phyloP scores from a whole-genome alignment of 2,329 filamentous ascomycete genomes.

The Aureobasidium namibiae region DNA sequence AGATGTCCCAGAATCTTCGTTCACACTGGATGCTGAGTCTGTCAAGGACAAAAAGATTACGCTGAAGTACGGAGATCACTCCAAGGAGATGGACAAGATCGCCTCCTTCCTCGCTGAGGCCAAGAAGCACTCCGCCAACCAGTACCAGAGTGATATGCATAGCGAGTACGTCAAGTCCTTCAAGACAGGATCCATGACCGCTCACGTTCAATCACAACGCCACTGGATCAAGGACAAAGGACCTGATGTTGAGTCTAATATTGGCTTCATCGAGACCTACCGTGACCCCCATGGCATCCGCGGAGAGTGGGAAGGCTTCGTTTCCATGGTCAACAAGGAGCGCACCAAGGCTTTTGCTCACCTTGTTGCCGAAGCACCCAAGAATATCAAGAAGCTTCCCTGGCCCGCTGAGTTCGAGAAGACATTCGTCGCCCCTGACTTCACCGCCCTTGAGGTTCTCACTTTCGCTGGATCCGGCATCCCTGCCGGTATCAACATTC shows the following conservation, averaged over 20 bases:
- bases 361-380: conserved; percentile 71
- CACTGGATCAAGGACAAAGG: conserved; percentile 47
- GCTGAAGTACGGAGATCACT: conserved; percentile 39
- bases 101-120: conserved; percentile 38
- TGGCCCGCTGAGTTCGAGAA: conserved; percentile 90
- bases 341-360: conserved; percentile 80
- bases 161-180: conserved; percentile 40
- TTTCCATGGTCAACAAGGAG: conserved; percentile 72
- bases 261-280: conserved; percentile 49
- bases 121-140: conserved; percentile 38
- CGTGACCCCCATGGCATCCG: conserved; percentile 47
- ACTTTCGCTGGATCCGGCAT: conserved; percentile 64
- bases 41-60: conserved; percentile 38
- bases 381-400: conserved; percentile 79
- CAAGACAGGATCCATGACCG: conserved; percentile 40
- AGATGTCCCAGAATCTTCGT: conserved; percentile 38
- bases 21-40: conserved; percentile 33
- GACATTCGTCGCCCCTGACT: conserved; percentile 89
- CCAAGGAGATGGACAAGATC: conserved; percentile 39
- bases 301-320: conserved; percentile 47
- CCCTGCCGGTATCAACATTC: conserved; percentile 33
- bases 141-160: conserved; percentile 35
- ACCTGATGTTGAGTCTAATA: conserved; percentile 43
- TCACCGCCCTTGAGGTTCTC: conserved; percentile 86
- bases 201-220: conserved; percentile 43